These are phyloP conservation scores for Xanthoconium purpureum DNA, from an alignment of 768 basidiomycete genomes.

Conservation along the genomic window DNA sequence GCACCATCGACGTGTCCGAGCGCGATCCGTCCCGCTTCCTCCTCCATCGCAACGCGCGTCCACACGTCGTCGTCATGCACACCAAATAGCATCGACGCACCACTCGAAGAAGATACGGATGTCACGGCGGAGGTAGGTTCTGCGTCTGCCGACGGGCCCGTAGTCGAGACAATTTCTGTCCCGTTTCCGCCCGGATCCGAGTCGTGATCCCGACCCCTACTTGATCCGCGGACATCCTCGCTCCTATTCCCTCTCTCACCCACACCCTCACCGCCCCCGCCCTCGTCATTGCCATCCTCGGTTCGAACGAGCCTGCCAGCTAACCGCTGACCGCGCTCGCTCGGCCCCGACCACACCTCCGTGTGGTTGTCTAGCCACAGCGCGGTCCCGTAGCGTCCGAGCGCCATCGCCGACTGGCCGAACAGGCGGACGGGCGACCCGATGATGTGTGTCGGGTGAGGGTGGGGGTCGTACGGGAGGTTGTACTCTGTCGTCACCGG, in stretches of 20 bases:
- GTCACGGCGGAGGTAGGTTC: not conserved
- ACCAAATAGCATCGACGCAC: slow-evolving; percentile 40
- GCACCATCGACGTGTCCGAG: slow-evolving; percentile 39
- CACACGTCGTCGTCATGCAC: slow-evolving; percentile 48
- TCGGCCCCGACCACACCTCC: slow-evolving; percentile 44
- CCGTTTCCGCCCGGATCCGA: not conserved
- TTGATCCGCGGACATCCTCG: too few species aligned
- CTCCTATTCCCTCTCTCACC: too few species aligned
- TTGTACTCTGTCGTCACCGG: slow-evolving; percentile 30
- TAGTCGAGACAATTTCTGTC: not conserved
- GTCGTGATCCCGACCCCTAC: not conserved
- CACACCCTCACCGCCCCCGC: too few species aligned
- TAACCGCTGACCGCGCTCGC: slow-evolving; percentile 56
- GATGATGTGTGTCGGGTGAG: slow-evolving; percentile 37
- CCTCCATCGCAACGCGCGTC: slow-evolving; percentile 40
- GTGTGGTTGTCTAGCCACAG: slow-evolving; percentile 67
- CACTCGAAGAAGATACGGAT: not conserved
- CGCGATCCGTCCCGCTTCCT: slow-evolving; percentile 37
- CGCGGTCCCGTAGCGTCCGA: slow-evolving; percentile 60
- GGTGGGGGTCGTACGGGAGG: slow-evolving; percentile 44
- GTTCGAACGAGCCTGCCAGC: slow-evolving; percentile 37
- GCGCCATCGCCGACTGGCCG: slow-evolving; percentile 47
- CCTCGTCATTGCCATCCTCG: not conserved
- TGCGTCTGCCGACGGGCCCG: too few species aligned
- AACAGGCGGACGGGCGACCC: slow-evolving; percentile 58